A percentile compares a stretch with the other conserved stretches of the same genome.
Evolutionary conservation across 148 eudicot species (phyloP).

Genomic region (Fagopyrum tataricum): DNA sequence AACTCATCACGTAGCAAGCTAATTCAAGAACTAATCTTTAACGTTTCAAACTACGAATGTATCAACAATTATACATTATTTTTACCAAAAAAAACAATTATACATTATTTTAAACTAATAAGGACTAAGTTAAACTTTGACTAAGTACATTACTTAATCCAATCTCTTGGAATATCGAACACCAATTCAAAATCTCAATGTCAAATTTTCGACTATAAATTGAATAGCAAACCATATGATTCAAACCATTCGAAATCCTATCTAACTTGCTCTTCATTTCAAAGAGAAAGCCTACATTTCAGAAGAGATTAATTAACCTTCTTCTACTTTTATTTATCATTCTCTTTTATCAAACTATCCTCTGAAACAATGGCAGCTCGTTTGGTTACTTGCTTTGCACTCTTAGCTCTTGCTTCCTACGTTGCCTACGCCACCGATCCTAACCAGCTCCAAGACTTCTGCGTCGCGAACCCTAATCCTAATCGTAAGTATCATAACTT

Average conservation of each 20-base stretch:
- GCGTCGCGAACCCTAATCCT: not conserved
- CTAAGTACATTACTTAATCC: not conserved
- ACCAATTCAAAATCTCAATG: not conserved
- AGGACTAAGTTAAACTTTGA: not conserved
- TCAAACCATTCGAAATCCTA: not conserved
- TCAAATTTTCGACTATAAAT: not conserved
- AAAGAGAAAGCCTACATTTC: not conserved
- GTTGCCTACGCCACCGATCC: slow-evolving; percentile 11
- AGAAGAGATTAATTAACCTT: not conserved
- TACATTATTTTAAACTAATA: not conserved
- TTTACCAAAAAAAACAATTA: too few species aligned
- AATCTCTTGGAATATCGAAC: not conserved
- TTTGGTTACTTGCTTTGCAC: not conserved
- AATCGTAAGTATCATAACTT: not conserved
- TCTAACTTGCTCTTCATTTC: not conserved
- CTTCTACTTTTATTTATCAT: not conserved
- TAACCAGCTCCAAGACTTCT: slow-evolving; percentile 12
- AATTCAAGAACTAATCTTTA: not conserved
- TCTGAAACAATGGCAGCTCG: not conserved
- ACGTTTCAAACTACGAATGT: not conserved
- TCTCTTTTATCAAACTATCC: too few species aligned
- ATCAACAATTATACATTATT: not conserved
- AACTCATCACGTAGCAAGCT: not conserved
- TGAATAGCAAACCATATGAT: not conserved
- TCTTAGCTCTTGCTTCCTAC: not conserved